These are phyloP conservation scores for Fragaria iinumae DNA, from an alignment of 306 rosid genomes.

Conservation along the genomic window DNA sequence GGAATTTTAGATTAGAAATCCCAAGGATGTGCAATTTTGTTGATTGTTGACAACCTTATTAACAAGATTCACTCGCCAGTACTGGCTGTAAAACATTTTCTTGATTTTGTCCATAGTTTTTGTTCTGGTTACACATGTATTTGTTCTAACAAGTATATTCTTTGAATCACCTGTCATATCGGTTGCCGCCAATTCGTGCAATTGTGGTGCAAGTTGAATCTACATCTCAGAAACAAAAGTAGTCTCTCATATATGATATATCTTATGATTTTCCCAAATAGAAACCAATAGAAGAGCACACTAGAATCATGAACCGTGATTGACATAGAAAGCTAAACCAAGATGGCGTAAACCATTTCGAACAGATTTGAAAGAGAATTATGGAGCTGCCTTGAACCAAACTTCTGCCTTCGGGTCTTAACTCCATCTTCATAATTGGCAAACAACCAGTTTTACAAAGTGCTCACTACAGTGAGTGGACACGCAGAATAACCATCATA, in stretches of 20 bases:
- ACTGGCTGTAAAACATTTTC: not conserved
- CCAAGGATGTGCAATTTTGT: not conserved
- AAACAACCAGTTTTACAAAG: too few species aligned
- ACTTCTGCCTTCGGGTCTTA: too few species aligned
- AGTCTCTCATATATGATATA: not conserved
- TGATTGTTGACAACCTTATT: conserved; percentile 9
- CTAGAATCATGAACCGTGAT: not conserved
- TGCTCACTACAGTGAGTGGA: too few species aligned
- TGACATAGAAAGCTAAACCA: too few species aligned
- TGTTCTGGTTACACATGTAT: not conserved
- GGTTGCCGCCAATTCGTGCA: not conserved
- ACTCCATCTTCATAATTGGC: too few species aligned
- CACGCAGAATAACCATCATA: too few species aligned
- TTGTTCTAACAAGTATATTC: not conserved
- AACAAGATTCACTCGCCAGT: not conserved
- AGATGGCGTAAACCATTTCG: too few species aligned
- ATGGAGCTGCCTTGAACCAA: too few species aligned
- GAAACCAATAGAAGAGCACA: not conserved
- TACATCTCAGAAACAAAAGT: not conserved
- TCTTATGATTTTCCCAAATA: not conserved
- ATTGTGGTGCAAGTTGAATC: not conserved
- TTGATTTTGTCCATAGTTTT: not conserved
- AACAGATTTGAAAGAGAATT: too few species aligned
- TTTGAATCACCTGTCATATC: not conserved
- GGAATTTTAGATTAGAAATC: not conserved